Evolutionary conservation across 352 stramenopile species (phyloP), one percentile per base, ranked within the genome.

Genomic region (Globisporangium iwayamae): DNA sequence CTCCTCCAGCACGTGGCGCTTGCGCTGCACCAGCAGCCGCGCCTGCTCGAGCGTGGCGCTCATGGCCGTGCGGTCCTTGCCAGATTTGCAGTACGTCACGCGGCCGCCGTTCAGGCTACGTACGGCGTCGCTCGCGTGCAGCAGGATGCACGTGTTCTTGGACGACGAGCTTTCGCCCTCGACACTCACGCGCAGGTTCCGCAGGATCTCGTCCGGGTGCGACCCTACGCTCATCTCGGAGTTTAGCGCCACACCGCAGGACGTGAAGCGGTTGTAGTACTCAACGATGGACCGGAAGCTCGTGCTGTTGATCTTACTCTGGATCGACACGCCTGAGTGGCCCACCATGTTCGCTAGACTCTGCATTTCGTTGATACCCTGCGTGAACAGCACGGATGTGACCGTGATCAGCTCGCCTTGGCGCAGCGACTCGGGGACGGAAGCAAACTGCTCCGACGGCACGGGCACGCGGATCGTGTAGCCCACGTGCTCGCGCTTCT

Each of bases 31-130:
- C 5, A 92, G 73, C 82, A 98, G 66, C 36, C 97, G 85, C 20
- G 94, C 90, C 66, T 98, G 87, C 66, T 98, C 97, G 34, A 98
- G 89, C 47, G 96, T 99, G 22, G 97, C 88, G 57, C 96, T 96
- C 97, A 99, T 99, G 11, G 94, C 96, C 11, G 97, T 99, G 57
- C 97, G 88, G 76, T 99, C 96, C 70, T 99, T 99, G 32, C 97
- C 96, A n/a, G 83, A 97, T 67, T 99, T 99, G 83, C 96, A 99
- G 81, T 98, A 99, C 0, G 97, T 97, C 32, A 97, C 79, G 38
- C 92, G 85, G 0, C 93, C 94, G 38, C 94, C 96, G 54, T 96
- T 91, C 22, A 99, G 68, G 65, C 87, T 92, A 18, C 96, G 91
- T 32, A 96, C 90, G 6, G 88, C 81, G 56, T 96, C 88, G 2